A percentile compares a stretch with the other conserved stretches of the same genome.
Evolutionary conservation across 805 yeast species (phyloP).

Genomic region (Suhomyces sp.): DNA sequence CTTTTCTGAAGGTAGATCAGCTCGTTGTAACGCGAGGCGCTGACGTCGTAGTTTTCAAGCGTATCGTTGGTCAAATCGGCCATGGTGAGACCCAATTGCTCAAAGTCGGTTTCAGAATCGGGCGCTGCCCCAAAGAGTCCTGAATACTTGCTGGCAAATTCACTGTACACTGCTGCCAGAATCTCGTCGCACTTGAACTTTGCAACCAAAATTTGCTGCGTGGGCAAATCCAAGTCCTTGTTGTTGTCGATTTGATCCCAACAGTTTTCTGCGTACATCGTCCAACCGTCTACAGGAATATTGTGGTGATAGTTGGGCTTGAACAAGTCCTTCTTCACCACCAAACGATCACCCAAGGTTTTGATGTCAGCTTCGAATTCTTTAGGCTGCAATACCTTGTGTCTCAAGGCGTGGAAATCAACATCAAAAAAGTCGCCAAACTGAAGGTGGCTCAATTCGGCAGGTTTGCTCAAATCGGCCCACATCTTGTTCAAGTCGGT

Average conservation of each 20-base stretch:
- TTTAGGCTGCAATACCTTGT: constrained; percentile 78
- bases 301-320: constrained; percentile 72
- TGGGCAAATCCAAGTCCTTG: constrained; percentile 92
- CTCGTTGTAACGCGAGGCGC: constrained; percentile 73
- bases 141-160: constrained; percentile 22
- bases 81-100: constrained; percentile 45
- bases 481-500: constrained; percentile 76
- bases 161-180: constrained; percentile 37
- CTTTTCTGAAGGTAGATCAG: constrained; percentile 68
- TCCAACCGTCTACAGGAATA: constrained; percentile 96
- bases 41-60: constrained; percentile 55
- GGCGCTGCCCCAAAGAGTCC: constrained; percentile 13
- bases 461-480: constrained; percentile 74
- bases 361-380: constrained; percentile 61
- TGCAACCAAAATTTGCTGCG: constrained; percentile 94
- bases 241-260: constrained; percentile 94
- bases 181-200: constrained; percentile 94
- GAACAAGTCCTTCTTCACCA: constrained; percentile 47
- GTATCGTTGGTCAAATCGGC: constrained; percentile 43
- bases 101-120: constrained; percentile 36
- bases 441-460: constrained; percentile 49
- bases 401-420: constrained; percentile 77
- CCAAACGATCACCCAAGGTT: constrained; percentile 61
- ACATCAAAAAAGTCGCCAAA: constrained; percentile 82
- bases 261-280: constrained; percentile 81